Percentiles rank a stretch among this genome's conserved stretches.
Evolutionary conservation across 2,329 filamentous ascomycete genomes (phyloP).

Genomic region (Aulographum hederae): DNA sequence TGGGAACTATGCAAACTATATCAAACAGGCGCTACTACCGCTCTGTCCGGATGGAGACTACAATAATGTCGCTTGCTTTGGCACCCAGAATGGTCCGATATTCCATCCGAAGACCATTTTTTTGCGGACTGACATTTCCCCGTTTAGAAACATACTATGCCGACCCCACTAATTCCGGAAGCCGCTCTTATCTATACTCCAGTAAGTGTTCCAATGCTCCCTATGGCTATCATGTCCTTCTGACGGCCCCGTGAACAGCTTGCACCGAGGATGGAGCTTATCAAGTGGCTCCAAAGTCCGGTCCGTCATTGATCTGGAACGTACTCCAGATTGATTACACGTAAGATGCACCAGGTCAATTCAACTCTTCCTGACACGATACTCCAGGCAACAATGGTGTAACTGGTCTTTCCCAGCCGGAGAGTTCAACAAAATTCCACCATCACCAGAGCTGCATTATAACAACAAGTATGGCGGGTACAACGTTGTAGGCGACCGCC

Average conservation of each 20-base stretch:
- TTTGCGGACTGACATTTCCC: background rate
- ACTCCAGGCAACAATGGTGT: constrained; percentile 52
- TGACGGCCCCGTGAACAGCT: too few species aligned
- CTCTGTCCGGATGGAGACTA: constrained; percentile 40
- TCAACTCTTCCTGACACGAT: constrained; percentile 24
- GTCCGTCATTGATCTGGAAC: constrained; percentile 26
- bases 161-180: constrained; percentile 20
- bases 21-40: constrained; percentile 32
- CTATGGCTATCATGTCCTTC: too few species aligned
- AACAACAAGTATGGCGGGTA: constrained; percentile 67
- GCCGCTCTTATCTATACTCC: constrained; percentile 31
- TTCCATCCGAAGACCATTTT: too few species aligned
- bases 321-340: constrained; percentile 27
- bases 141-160: constrained; percentile 26
- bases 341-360: constrained; percentile 25
- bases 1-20: constrained; percentile 25
- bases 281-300: constrained; percentile 25
- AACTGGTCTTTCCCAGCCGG: constrained; percentile 52
- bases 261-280: constrained; percentile 32
- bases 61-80: constrained; percentile 33
- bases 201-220: too few species aligned
- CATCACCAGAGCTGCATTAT: constrained; percentile 39
- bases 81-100: constrained; percentile 18
- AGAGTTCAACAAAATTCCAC: constrained; percentile 46
- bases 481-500: constrained; percentile 51